A percentile compares a stretch with the other conserved stretches of the same genome.
Evolutionary conservation across 1,284 basidiomycete species (phyloP).

Genomic region (Pseudozyma thailandica): DNA sequence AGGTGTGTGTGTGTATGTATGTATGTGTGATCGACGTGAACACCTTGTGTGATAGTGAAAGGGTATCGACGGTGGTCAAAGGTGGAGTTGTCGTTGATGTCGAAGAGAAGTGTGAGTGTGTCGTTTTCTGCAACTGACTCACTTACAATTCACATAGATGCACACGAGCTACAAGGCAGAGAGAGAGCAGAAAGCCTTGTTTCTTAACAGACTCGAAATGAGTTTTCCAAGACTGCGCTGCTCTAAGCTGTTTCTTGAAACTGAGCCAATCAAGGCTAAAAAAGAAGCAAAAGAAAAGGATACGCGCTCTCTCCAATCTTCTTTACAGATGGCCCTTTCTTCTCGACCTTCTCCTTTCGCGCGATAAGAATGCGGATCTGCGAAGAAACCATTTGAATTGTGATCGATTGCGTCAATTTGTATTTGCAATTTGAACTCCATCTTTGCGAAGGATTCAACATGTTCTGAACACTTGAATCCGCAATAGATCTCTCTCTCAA

Average conservation of each 20-base stretch:
- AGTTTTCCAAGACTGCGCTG: no score
- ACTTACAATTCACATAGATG: no score
- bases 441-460: neutral
- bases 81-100: neutral
- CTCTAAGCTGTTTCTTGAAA: conserved; percentile 7
- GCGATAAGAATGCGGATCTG: neutral
- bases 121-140: neutral
- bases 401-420: conserved; percentile 25
- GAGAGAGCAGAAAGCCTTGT: no score
- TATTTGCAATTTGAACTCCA: neutral
- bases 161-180: neutral
- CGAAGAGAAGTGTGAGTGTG: neutral
- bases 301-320: neutral
- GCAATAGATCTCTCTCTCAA: neutral
- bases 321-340: conserved; percentile 66
- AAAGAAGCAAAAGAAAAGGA: conserved; percentile 2
- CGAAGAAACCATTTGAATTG: conserved; percentile 5
- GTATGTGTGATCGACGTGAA: neutral
- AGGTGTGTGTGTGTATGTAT: no score
- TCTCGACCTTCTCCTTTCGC: conserved; percentile 70
- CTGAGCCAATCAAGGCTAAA: neutral
- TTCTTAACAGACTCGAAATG: no score
- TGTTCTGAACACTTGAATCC: neutral
- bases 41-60: neutral
- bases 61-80: neutral